A percentile compares a stretch with the other conserved stretches of the same genome.
These are phyloP conservation scores for Phytophthora cajani DNA, from an alignment of 352 stramenopile species.

Conservation along the genomic window DNA sequence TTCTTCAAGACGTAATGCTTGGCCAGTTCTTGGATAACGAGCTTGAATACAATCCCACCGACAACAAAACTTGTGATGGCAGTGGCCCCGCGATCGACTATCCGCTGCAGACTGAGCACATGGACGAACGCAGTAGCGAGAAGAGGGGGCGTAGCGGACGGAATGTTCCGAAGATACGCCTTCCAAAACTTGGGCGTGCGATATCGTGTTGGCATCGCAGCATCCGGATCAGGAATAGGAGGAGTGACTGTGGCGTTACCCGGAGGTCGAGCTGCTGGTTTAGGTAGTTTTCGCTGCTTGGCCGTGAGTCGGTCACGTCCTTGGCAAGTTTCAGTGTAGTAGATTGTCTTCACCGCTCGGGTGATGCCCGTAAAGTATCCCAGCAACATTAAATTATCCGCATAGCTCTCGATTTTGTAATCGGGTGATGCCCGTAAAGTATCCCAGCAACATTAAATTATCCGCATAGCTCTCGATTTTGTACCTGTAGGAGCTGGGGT, in stretches of 20 bases:
- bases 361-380: slow-evolving; percentile 32
- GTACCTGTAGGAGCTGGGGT: slow-evolving; percentile 3
- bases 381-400: slow-evolving; percentile 7
- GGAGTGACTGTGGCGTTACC: neutral
- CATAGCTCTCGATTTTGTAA: slow-evolving; percentile 25
- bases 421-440: slow-evolving; percentile 35
- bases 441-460: slow-evolving; percentile 10
- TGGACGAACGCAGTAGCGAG: slow-evolving; percentile 33
- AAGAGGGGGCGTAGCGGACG: neutral
- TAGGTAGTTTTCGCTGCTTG: neutral
- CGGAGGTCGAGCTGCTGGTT: neutral
- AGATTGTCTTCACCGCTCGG: slow-evolving; percentile 21
- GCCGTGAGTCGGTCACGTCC: slow-evolving; percentile 7
- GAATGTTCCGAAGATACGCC: slow-evolving; percentile 6
- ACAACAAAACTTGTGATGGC: slow-evolving; percentile 15
- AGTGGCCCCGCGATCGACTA: slow-evolving; percentile 8
- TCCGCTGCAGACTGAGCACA: slow-evolving; percentile 14
- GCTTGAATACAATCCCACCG: slow-evolving; percentile 37
- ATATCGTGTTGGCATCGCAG: neutral
- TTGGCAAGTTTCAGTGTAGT: slow-evolving; percentile 25
- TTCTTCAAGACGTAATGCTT: slow-evolving; percentile 34
- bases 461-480: slow-evolving; percentile 23
- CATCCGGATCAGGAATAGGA: neutral
- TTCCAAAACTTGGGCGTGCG: neutral
- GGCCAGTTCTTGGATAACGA: slow-evolving; percentile 36